A percentile compares a stretch with the other conserved stretches of the same genome.
These are phyloP conservation scores for Trichoderma koningiopsis DNA, from an alignment of 2,329 filamentous ascomycete species.

Conservation along the genomic window DNA sequence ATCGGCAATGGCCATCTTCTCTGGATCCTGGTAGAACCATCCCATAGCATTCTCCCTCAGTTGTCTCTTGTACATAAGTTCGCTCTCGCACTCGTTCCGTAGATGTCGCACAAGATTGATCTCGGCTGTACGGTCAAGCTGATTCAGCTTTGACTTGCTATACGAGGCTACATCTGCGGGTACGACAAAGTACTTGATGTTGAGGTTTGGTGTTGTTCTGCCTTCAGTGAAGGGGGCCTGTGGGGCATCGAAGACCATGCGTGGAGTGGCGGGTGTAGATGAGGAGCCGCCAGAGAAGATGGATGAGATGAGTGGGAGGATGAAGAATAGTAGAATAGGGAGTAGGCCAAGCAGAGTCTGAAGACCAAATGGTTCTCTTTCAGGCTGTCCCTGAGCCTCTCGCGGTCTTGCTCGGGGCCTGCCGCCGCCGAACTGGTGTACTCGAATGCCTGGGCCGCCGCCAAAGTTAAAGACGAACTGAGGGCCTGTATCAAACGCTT, in stretches of 20 bases:
- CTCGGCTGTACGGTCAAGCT: conserved; percentile 79
- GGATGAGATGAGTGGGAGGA: conserved; percentile 80
- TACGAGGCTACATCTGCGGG: conserved; percentile 74
- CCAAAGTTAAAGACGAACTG: conserved; percentile 96
- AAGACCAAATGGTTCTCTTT: conserved; percentile 54
- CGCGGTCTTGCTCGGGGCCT: conserved; percentile 75
- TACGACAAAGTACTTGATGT: conserved; percentile 83
- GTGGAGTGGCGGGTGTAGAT: conserved; percentile 56
- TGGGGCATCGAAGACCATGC: conserved; percentile 74
- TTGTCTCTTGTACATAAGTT: conserved; percentile 65
- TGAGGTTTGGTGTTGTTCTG: conserved; percentile 69
- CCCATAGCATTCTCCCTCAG: conserved; percentile 78
- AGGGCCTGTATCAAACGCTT: conserved; percentile 73
- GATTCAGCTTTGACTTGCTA: conserved; percentile 66
- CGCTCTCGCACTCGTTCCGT: conserved; percentile 71
- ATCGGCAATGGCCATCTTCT: conserved; percentile 73
- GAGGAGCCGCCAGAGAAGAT: conserved; percentile 62
- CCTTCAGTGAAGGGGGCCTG: conserved; percentile 71
- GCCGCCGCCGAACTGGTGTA: conserved; percentile 91
- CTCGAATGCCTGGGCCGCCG: conserved; percentile 85
- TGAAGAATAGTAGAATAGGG: conserved; percentile 85
- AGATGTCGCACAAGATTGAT: conserved; percentile 68
- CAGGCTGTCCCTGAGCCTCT: conserved; percentile 57
- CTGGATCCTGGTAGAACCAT: conserved; percentile 81
- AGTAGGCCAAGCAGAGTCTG: conserved; percentile 73